Evolutionary conservation across 345 rosid genomes (phyloP).

Genomic region (Gossypium sturtianum): DNA sequence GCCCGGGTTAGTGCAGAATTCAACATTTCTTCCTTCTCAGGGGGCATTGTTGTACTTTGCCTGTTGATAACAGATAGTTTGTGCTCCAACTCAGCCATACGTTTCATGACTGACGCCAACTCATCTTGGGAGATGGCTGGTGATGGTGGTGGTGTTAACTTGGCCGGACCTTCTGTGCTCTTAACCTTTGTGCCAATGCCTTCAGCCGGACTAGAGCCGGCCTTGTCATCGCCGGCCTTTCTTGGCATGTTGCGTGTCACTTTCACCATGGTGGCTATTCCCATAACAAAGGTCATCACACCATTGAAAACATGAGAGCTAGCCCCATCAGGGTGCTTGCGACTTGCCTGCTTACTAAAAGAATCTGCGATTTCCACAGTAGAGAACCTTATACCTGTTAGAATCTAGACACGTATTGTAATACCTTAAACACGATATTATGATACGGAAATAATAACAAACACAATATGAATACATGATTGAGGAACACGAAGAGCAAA

Average conservation of each 20-base stretch:
- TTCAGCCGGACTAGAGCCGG: slow-evolving; percentile 47
- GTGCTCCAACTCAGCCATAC: slow-evolving; percentile 80
- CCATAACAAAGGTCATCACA: slow-evolving; percentile 78
- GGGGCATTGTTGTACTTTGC: slow-evolving; percentile 51
- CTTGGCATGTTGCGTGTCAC: slow-evolving; percentile 70
- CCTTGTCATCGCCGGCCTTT: slow-evolving; percentile 51
- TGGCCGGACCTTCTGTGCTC: slow-evolving; percentile 23
- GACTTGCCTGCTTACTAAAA: slow-evolving; percentile 24
- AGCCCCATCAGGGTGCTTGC: slow-evolving; percentile 33
- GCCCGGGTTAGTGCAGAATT: slow-evolving; percentile 62
- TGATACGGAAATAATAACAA: neutral
- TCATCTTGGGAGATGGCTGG: slow-evolving; percentile 39
- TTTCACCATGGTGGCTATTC: slow-evolving; percentile 70
- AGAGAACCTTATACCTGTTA: neutral
- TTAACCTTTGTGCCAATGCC: slow-evolving; percentile 32
- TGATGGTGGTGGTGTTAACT: slow-evolving; percentile 19
- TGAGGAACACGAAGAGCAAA: neutral
- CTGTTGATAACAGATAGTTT: slow-evolving; percentile 42
- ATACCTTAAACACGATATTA: neutral
- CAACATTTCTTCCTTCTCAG: slow-evolving; percentile 79
- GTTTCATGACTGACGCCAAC: slow-evolving; percentile 51
- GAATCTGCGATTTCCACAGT: slow-evolving; percentile 27
- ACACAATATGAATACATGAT: neutral
- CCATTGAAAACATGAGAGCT: slow-evolving; percentile 65
- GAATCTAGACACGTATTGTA: neutral